These are phyloP conservation scores for Dorcoceras hygrometricum DNA, from an alignment of 257 asterid genomes.

Conservation along the genomic window DNA sequence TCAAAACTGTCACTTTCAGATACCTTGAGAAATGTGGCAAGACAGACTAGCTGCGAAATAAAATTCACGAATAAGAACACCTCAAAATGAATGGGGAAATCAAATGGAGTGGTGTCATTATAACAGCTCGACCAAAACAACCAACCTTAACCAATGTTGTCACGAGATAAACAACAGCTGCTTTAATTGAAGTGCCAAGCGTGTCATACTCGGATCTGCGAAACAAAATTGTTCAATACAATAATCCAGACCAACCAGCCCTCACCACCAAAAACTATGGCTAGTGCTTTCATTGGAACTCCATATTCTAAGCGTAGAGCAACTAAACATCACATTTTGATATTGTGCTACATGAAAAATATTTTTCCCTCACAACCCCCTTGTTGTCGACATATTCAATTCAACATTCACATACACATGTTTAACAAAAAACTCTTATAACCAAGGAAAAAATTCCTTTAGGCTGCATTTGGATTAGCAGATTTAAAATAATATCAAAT, in stretches of 20 bases:
- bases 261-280: neutral
- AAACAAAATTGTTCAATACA: constrained; percentile 18
- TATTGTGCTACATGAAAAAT: neutral
- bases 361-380: neutral
- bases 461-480: neutral
- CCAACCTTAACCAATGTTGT: constrained; percentile 87
- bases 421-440: neutral
- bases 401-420: neutral
- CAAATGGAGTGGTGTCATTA: neutral
- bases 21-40: constrained; percentile 93
- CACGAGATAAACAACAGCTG: constrained; percentile 78
- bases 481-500: no score
- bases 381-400: neutral
- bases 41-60: constrained; percentile 79
- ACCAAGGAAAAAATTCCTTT: neutral
- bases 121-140: constrained; percentile 2
- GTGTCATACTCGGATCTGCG: constrained; percentile 96
- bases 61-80: constrained; percentile 16
- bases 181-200: constrained; percentile 77
- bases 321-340: neutral
- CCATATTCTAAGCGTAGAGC: neutral
- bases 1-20: constrained; percentile 89
- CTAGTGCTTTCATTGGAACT: neutral
- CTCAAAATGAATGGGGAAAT: neutral
- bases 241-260: neutral